Percentiles rank a stretch among this genome's conserved stretches.
phyloP scores from a whole-genome alignment of 1,284 basidiomycete genomes.

The Vanrija pseudolonga region DNA sequence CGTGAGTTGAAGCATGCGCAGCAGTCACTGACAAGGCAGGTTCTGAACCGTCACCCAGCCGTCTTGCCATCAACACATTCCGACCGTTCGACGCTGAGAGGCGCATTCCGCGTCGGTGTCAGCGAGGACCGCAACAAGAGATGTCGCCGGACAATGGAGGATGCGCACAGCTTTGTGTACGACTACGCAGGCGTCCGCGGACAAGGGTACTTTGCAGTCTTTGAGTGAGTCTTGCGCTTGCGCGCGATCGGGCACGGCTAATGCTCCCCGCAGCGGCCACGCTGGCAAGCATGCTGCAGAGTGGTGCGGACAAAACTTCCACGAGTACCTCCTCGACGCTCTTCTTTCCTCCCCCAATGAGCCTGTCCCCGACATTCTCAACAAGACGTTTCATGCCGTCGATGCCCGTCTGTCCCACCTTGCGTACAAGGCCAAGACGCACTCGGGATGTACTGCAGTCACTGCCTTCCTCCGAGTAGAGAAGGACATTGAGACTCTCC shows the following conservation, averaged over 20 bases:
- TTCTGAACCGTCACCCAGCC: constrained; percentile 49
- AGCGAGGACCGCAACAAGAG: constrained; percentile 80
- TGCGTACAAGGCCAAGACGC: constrained; percentile 81
- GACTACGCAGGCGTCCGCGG: constrained; percentile 87
- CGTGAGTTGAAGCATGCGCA: constrained; percentile 53
- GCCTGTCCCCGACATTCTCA: constrained; percentile 82
- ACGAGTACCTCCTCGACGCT: constrained; percentile 58
- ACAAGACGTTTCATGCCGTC: constrained; percentile 88
- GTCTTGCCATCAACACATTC: constrained; percentile 11
- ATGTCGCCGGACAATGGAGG: constrained; percentile 91
- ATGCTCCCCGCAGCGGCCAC: constrained; percentile 63
- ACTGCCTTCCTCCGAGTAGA: constrained; percentile 97
- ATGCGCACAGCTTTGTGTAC: constrained; percentile 91
- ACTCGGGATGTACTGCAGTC: constrained; percentile 95
- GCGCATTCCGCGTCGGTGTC: constrained; percentile 73
- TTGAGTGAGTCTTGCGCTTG: constrained; percentile 57
- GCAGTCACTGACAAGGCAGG: constrained; percentile 31
- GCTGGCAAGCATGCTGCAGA: constrained; percentile 98
- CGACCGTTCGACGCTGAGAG: too few relatives aligned
- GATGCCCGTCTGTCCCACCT: constrained; percentile 76
- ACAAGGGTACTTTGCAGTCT: constrained; percentile 96
- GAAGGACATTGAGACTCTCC: constrained; percentile 51
- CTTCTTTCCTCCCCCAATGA: constrained; percentile 44
- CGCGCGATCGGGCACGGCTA: not conserved
- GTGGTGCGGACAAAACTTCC: constrained; percentile 96